These are phyloP conservation scores for Elsinoe fawcettii DNA, from an alignment of 2,329 filamentous ascomycete species.

Conservation along the genomic window DNA sequence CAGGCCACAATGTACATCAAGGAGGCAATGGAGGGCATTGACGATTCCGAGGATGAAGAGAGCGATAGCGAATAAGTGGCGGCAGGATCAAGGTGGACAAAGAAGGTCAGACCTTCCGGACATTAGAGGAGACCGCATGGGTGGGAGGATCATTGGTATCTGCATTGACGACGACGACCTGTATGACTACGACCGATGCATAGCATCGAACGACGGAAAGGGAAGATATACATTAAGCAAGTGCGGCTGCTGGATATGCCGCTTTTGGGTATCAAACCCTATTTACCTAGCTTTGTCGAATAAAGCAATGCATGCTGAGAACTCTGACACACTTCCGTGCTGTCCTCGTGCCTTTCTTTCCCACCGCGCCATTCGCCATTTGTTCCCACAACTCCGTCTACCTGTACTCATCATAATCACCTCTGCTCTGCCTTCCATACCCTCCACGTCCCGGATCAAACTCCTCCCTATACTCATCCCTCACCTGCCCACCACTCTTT, in stretches of 20 bases:
- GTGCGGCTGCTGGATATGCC: not conserved
- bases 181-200: slow-evolving; percentile 1
- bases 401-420: slow-evolving; percentile 38
- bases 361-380: slow-evolving; percentile 20
- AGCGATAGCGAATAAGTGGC: slow-evolving; percentile 40
- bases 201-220: not conserved
- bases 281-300: not conserved
- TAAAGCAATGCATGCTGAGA: not conserved
- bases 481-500: slow-evolving; percentile 91
- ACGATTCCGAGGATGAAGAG: slow-evolving; percentile 63
- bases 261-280: slow-evolving; percentile 13
- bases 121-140: not conserved
- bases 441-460: slow-evolving; percentile 92
- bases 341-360: not conserved
- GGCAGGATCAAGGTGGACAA: not conserved
- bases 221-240: not conserved
- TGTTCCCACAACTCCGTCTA: not conserved
- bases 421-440: slow-evolving; percentile 68
- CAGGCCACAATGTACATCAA: slow-evolving; percentile 92
- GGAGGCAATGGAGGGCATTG: slow-evolving; percentile 87
- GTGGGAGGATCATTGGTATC: not conserved
- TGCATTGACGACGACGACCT: slow-evolving; percentile 1
- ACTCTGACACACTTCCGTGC: not conserved
- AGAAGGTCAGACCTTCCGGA: not conserved
- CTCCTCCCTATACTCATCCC: slow-evolving; percentile 95